Evolutionary conservation across 1,284 basidiomycete genomes (phyloP).

Genomic region (Sporisorium iseilematis-ciliati): DNA sequence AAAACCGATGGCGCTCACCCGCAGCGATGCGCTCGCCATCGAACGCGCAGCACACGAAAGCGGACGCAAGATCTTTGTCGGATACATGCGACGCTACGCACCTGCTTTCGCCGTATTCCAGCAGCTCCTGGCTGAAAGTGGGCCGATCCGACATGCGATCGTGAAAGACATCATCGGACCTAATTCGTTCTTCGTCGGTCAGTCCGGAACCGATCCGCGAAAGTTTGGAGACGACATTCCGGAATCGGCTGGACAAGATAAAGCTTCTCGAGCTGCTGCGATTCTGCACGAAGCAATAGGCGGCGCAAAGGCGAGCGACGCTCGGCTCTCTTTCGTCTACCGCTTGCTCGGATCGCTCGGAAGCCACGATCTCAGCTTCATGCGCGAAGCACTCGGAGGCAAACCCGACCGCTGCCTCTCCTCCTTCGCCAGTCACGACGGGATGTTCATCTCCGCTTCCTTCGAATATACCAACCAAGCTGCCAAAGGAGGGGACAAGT

Average conservation of each 20-base stretch:
- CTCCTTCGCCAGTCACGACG: conserved; percentile 46
- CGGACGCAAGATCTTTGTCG: conserved; percentile 67
- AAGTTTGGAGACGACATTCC: conserved; percentile 65
- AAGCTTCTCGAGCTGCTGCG: conserved; percentile 20
- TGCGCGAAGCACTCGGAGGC: conserved; percentile 69
- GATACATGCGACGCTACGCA: conserved; percentile 71
- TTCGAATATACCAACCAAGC: conserved; percentile 40
- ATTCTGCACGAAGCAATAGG: conserved; percentile 58
- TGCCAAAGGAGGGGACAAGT: conserved; percentile 30
- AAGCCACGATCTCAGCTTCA: conserved; percentile 71
- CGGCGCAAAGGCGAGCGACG: conserved; percentile 32
- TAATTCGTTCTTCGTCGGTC: conserved; percentile 70
- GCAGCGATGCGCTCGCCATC: conserved; percentile 41
- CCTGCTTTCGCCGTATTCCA: conserved; percentile 69
- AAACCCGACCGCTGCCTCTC: conserved; percentile 39
- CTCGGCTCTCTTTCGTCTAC: conserved; percentile 63
- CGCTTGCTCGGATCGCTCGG: conserved; percentile 69
- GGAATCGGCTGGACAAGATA: conserved; percentile 19
- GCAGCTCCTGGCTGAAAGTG: conserved; percentile 63
- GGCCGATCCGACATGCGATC: conserved; percentile 69
- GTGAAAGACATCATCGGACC: conserved; percentile 72
- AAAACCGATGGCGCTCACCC: conserved; percentile 59
- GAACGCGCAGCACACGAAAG: conserved; percentile 28
- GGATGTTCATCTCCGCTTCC: conserved; percentile 52
- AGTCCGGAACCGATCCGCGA: conserved; percentile 68